Conservation (phyloP, 2,329 filamentous ascomycete species). For the Fusarium caatingaense region DNA sequence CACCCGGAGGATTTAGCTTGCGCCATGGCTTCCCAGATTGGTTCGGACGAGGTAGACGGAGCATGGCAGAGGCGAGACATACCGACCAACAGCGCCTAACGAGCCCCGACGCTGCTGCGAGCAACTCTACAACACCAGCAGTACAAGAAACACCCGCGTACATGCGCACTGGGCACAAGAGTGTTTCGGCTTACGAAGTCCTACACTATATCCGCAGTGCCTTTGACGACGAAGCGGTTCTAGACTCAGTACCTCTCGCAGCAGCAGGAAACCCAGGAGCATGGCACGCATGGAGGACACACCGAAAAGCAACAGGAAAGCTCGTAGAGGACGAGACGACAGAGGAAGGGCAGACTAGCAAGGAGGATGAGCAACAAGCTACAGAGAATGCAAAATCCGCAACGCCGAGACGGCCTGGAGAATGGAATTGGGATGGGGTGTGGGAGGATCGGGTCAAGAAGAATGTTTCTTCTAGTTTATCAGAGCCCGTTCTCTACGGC, state of each 20-base stretch:
- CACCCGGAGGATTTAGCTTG: conserved; percentile 90
- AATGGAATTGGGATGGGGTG: conserved; percentile 98
- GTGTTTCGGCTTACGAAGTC: conserved; percentile 72
- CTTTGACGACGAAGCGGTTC: conserved; percentile 80
- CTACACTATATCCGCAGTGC: conserved; percentile 84
- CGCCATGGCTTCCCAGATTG: conserved; percentile 91
- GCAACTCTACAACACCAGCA: conserved; percentile 48
- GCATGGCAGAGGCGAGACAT: conserved; percentile 53
- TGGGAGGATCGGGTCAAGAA: conserved; percentile 91
- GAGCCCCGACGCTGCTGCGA: conserved; percentile 42
- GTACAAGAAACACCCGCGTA: conserved; percentile 52
- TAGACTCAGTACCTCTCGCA: conserved; percentile 83
- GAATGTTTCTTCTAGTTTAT: conserved; percentile 79
- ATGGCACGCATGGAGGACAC: conserved; percentile 91
- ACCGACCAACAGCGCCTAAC: conserved; percentile 53
- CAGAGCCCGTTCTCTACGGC: conserved; percentile 84
- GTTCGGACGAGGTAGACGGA: conserved; percentile 74
- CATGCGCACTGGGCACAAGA: conserved; percentile 55
- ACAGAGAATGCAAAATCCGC: conserved; percentile 22
- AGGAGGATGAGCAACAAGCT: conserved; percentile 2
- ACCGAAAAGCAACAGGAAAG: conserved; percentile 60
- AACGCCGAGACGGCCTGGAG: conserved; percentile 65
- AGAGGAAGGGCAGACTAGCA: background rate
- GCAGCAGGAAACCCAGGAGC: conserved; percentile 90
- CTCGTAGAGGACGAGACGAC: conserved; percentile 29